Conservation (phyloP, 352 stramenopile genomes). For the Phytophthora crassamura region DNA sequence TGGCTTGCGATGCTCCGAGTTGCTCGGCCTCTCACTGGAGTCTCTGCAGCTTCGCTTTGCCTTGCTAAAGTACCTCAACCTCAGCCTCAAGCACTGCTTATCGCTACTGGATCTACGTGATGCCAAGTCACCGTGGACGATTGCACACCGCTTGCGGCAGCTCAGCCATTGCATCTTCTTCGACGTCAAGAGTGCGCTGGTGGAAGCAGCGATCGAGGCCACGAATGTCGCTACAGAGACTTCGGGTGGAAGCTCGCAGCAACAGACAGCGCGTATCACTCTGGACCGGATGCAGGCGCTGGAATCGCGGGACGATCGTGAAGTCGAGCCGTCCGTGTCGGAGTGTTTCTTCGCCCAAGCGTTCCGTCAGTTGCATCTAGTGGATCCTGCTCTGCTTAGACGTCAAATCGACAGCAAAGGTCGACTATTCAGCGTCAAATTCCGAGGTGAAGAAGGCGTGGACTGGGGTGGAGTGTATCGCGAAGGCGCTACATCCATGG, state of each 20-base stretch:
- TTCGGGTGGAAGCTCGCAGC: conserved; percentile 52
- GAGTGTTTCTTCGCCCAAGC: conserved; percentile 95
- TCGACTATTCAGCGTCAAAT: conserved; percentile 90
- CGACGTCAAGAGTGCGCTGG: conserved; percentile 80
- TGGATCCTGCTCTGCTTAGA: conserved; percentile 86
- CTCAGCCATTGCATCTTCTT: conserved; percentile 90
- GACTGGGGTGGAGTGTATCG: conserved; percentile 92
- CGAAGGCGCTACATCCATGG: conserved; percentile 89
- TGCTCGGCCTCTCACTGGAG: conserved; percentile 63
- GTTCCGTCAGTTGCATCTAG: conserved; percentile 90
- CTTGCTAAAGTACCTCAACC: conserved; percentile 86
- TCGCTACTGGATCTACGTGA: conserved; percentile 82
- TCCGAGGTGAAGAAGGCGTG: conserved; percentile 88
- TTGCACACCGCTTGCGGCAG: conserved; percentile 71
- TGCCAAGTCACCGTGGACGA: conserved; percentile 70
- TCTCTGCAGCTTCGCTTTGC: conserved; percentile 80
- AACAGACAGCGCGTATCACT: conserved; percentile 84
- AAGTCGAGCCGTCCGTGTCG: conserved; percentile 87
- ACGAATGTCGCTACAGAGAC: conserved; percentile 66
- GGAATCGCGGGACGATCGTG: conserved; percentile 87
- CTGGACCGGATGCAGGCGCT: conserved; percentile 86
- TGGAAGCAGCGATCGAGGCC: conserved; percentile 84
- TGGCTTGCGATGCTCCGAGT: conserved; percentile 70
- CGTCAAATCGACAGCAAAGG: conserved; percentile 91
- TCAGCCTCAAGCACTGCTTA: conserved; percentile 70